Base-by-base conservation (phyloP, 2,329 filamentous ascomycete genomes). In the Bipolaris zeicola region DNA sequence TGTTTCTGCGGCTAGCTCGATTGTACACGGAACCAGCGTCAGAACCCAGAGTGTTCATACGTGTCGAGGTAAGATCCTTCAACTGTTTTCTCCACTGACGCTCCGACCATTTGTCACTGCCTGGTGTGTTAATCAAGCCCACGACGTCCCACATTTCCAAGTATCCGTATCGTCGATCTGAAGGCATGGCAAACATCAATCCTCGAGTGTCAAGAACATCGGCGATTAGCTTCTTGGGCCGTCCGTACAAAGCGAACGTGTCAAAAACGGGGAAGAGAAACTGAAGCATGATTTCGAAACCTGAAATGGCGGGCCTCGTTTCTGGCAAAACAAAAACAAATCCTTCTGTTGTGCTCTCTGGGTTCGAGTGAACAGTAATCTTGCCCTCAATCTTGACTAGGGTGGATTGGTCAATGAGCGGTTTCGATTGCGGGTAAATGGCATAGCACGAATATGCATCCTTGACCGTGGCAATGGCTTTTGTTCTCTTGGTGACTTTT, bases 241-340 rank as follows among this genome's bases (percentile, higher is more conserved):
- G 89, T 26, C 95, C 95, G 68, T 99, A 99, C 1, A 99, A 81
- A 37, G 84, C 87, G 75, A 97, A 99, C 0, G 91, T 91, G 73
- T 99, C 95, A 81, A 91, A 99, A 0, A 92, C 91, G 0, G 95
- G 95, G 73, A 99, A 96, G 11, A 99, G 81, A 79, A 91, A 97
- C 43, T 92, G 87, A 33, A 99, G 82, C 83, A 99, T 89, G 83
- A 96, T 97, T 76, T 98, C 95, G 66, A 98, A 96, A 0, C 95
- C 95, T 52, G 87, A 90, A 11, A 99, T 90, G 16, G 92, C 93
- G n/a, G 94, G 89, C 69, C 91, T 92, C 1, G 89, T 86, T 75
- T 99, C 95, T 3, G 95, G 95, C 93, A 99, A 97, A 65, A 98
- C 88, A 71, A 99, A 99, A 4, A 99, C 91, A 68, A 97, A 97